Evolutionary conservation across 345 rosid genomes (phyloP).

Genomic region (Eucalyptus melliodora): DNA sequence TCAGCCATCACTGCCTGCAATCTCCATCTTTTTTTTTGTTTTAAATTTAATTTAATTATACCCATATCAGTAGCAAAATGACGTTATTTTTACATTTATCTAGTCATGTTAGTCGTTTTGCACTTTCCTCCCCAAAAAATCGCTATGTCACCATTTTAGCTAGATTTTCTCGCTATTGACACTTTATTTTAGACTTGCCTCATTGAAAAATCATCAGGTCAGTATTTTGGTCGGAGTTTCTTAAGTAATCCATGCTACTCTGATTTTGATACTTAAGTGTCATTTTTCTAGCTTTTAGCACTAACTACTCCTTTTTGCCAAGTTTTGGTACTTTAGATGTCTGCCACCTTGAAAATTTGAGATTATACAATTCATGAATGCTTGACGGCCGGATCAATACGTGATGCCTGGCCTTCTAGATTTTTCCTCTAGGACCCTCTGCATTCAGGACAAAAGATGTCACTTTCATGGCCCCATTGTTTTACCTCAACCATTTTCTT

Average conservation of each 20-base stretch:
- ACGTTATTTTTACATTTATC: fast-evolving
- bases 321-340: fast-evolving
- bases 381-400: not conserved
- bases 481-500: not conserved
- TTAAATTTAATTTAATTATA: too few species aligned
- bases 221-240: too few species aligned
- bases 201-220: fast-evolving
- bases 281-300: fast-evolving
- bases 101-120: too few species aligned
- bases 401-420: not conserved
- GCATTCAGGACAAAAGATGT: not conserved
- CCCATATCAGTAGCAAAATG: fast-evolving
- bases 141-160: fast-evolving
- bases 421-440: not conserved
- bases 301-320: fast-evolving
- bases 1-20: fast-evolving
- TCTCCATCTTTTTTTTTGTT: too few species aligned
- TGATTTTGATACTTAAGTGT: fast-evolving
- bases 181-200: too few species aligned
- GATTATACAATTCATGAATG: not conserved
- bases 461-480: not conserved
- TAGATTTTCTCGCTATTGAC: fast-evolving
- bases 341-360: not conserved
- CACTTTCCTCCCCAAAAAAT: fast-evolving
- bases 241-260: too few species aligned